These are phyloP conservation scores for Senna tora DNA, from an alignment of 306 rosid species.

Conservation along the genomic window DNA sequence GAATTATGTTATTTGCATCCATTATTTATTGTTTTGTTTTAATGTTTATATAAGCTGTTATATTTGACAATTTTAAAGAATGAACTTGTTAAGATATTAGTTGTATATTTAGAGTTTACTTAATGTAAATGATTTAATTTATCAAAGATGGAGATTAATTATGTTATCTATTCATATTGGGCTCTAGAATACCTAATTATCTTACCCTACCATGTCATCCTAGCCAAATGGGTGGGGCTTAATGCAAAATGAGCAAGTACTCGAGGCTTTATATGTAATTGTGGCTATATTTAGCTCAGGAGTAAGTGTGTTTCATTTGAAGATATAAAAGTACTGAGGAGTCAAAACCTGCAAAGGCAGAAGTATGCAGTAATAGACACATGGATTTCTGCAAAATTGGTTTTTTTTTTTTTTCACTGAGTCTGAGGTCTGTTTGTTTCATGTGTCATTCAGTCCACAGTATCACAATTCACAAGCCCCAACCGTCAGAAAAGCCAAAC, in stretches of 20 bases:
- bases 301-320: slow-evolving; percentile 6
- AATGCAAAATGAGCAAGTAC: background rate
- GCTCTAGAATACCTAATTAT: no score
- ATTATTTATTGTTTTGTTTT: no score
- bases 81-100: no score
- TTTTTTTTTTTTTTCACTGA: slow-evolving; percentile 35
- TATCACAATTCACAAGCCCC: slow-evolving; percentile 56
- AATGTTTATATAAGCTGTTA: no score
- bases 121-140: no score
- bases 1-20: no score
- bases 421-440: slow-evolving; percentile 29
- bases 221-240: background rate
- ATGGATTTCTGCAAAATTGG: slow-evolving; percentile 53
- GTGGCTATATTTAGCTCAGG: slow-evolving; percentile 16
- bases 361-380: slow-evolving; percentile 37
- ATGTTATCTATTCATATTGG: no score
- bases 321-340: slow-evolving; percentile 6
- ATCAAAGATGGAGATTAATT: no score
- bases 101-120: no score
- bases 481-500: slow-evolving; percentile 58
- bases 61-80: no score
- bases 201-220: no score
- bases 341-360: slow-evolving; percentile 45
- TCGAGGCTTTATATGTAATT: slow-evolving; percentile 1
- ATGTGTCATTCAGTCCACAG: slow-evolving; percentile 40